Evolutionary conservation across 306 rosid species (phyloP).

Genomic region (Abrus pulchellus): DNA sequence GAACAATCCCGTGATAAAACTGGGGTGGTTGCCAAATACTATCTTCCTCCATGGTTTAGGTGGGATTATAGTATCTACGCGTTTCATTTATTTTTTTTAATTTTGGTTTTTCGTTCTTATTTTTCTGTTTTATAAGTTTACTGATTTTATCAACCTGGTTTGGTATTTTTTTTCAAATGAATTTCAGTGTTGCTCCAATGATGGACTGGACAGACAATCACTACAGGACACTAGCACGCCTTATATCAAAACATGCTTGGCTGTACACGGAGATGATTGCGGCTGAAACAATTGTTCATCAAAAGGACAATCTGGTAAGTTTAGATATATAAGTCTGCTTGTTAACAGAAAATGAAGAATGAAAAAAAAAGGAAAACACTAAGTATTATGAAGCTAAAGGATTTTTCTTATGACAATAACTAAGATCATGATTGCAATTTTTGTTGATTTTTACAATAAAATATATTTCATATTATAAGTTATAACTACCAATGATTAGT

Average conservation of each 20-base stretch:
- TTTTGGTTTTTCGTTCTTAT: background rate
- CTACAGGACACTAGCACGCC: constrained; percentile 89
- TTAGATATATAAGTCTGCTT: constrained; percentile 29
- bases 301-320: constrained; percentile 84
- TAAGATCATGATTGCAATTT: constrained; percentile 19
- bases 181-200: constrained; percentile 93
- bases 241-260: constrained; percentile 92
- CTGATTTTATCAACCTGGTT: constrained; percentile 21
- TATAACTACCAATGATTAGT: background rate
- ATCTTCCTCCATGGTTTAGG: constrained; percentile 98
- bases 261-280: constrained; percentile 95
- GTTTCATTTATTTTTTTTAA: background rate
- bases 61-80: constrained; percentile 21
- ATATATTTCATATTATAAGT: background rate
- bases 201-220: constrained; percentile 98
- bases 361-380: background rate
- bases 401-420: constrained; percentile 13
- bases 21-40: constrained; percentile 57
- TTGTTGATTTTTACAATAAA: background rate
- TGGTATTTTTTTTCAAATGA: constrained; percentile 33
- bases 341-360: constrained; percentile 10
- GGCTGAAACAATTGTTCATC: constrained; percentile 89
- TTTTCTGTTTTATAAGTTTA: background rate
- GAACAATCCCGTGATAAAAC: constrained; percentile 46
- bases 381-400: constrained; percentile 1